These are phyloP conservation scores for Aspergillus kassunensis DNA, from an alignment of 495 filamentous ascomycete species.

Conservation along the genomic window DNA sequence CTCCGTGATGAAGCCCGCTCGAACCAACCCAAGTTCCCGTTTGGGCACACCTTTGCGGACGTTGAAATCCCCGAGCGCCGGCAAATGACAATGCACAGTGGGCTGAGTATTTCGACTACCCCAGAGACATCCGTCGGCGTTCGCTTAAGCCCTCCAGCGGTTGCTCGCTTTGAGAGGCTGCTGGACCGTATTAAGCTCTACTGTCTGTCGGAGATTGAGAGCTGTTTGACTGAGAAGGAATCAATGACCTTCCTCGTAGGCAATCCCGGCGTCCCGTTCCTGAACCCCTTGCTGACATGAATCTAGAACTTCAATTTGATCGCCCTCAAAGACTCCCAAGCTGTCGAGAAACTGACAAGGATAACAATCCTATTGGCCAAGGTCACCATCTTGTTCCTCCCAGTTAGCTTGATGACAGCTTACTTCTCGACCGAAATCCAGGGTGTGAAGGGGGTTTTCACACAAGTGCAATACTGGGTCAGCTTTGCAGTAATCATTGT, in stretches of 20 bases:
- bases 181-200: constrained; percentile 73
- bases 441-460: constrained; percentile 56
- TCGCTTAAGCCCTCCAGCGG: constrained; percentile 58
- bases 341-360: constrained; percentile 72
- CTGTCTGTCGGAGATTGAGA: constrained; percentile 75
- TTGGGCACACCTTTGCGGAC: constrained; percentile 27
- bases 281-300: constrained; percentile 14
- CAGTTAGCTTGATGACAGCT: constrained; percentile 77
- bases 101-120: constrained; percentile 16
- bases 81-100: constrained; percentile 26
- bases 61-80: constrained; percentile 26
- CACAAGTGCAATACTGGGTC: constrained; percentile 64
- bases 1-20: constrained; percentile 35
- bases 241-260: constrained; percentile 66
- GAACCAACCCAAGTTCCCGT: constrained; percentile 18
- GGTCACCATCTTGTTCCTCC: constrained; percentile 78
- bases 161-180: constrained; percentile 71
- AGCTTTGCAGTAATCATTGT: constrained; percentile 65
- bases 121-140: constrained; percentile 48
- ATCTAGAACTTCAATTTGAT: constrained; percentile 81
- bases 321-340: constrained; percentile 75
- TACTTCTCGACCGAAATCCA: constrained; percentile 74
- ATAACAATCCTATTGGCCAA: constrained; percentile 82
- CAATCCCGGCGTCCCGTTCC: background rate
- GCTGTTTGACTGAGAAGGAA: constrained; percentile 74